phyloP scores from a whole-genome alignment of 2,329 filamentous ascomycete genomes.

The Biscogniauxia mediterranea region DNA sequence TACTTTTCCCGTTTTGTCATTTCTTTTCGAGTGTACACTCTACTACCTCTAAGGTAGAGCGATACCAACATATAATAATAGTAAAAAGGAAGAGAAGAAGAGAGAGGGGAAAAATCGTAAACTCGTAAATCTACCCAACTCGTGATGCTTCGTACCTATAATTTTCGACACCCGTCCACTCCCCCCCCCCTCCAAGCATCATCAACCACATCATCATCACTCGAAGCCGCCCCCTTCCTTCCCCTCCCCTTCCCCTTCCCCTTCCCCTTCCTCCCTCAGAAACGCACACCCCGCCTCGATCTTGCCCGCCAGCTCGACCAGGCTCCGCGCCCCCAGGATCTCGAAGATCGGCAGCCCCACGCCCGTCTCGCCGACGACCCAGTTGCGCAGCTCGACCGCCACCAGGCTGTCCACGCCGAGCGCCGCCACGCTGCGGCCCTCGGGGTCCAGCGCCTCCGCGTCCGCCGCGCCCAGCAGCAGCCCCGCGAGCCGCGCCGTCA shows the following conservation, averaged over 20 bases:
- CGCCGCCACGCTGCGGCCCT: conserved; percentile 36
- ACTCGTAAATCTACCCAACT: too few species aligned
- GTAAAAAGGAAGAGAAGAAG: too few species aligned
- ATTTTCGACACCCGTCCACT: too few species aligned
- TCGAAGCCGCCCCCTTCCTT: background rate
- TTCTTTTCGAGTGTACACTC: too few species aligned
- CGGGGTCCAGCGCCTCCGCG: conserved; percentile 34
- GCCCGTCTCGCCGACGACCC: conserved; percentile 45
- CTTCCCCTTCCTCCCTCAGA: background rate
- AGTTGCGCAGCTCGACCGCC: conserved; percentile 49
- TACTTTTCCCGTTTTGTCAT: too few species aligned
- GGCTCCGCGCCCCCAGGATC: conserved; percentile 31
- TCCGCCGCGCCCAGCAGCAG: conserved; percentile 33
- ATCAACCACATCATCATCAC: background rate
- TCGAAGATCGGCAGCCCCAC: conserved; percentile 48
- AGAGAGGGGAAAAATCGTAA: too few species aligned
- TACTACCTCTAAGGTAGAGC: too few species aligned
- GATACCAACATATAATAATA: too few species aligned
- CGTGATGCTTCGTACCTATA: too few species aligned
- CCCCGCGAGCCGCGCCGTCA: conserved; percentile 4
- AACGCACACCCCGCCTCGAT: background rate
- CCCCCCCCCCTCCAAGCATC: too few species aligned
- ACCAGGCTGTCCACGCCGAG: conserved; percentile 55
- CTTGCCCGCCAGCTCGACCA: conserved; percentile 1
- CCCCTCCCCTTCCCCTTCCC: background rate